These are phyloP conservation scores for Endocalyx cinctus DNA, from an alignment of 2,329 filamentous ascomycete genomes.

Conservation along the genomic window DNA sequence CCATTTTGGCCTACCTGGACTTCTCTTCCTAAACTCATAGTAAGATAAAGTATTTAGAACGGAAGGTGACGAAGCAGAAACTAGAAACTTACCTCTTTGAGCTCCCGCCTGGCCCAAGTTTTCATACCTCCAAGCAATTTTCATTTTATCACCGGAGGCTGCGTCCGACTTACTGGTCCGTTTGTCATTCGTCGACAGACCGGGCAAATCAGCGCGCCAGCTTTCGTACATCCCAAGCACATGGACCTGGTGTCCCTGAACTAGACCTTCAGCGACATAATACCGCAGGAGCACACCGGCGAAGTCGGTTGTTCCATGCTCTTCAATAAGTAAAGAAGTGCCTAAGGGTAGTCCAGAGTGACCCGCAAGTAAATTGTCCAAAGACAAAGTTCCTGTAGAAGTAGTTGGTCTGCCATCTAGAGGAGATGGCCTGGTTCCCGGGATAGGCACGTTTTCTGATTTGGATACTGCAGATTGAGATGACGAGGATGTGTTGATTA, in stretches of 20 bases:
- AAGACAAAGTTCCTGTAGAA: slow-evolving; percentile 82
- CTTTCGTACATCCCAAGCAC: slow-evolving; percentile 73
- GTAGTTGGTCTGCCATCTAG: slow-evolving; percentile 83
- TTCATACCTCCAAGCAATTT: slow-evolving; percentile 98
- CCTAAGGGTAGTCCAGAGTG: slow-evolving; percentile 83
- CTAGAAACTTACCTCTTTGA: slow-evolving; percentile 52
- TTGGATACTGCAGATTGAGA: slow-evolving; percentile 26
- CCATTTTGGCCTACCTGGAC: too few relatives aligned
- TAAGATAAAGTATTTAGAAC: slow-evolving; percentile 11
- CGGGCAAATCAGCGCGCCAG: slow-evolving; percentile 83
- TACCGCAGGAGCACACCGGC: slow-evolving; percentile 78
- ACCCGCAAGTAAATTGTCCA: slow-evolving; percentile 81
- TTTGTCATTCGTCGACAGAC: slow-evolving; percentile 46
- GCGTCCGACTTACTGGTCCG: slow-evolving; percentile 36
- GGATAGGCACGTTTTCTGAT: slow-evolving; percentile 33
- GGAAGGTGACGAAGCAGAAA: too few relatives aligned
- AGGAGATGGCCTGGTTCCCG: slow-evolving; percentile 73
- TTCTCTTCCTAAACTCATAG: slow-evolving; percentile 19
- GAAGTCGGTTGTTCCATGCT: slow-evolving; percentile 92
- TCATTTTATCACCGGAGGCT: slow-evolving; percentile 72
- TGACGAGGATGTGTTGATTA: slow-evolving; percentile 38
- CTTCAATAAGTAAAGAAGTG: slow-evolving; percentile 74
- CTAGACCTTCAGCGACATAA: slow-evolving; percentile 87
- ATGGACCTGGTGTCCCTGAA: slow-evolving; percentile 86
- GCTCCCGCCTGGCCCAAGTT: slow-evolving; percentile 67